Conservation (phyloP, 2,329 filamentous ascomycete genomes). For the Orbilia javanica region DNA sequence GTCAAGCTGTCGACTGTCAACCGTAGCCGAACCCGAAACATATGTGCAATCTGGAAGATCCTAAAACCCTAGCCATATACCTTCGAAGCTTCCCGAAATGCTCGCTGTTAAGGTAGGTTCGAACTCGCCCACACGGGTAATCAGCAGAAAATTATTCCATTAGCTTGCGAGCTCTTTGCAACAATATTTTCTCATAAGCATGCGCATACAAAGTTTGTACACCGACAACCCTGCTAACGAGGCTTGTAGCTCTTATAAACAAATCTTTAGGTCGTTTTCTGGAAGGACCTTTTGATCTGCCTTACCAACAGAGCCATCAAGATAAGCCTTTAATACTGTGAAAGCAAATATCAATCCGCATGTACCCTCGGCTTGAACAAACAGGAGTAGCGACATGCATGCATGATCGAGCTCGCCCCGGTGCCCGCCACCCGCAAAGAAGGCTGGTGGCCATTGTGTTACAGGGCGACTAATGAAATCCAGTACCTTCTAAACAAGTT, state of each 20-base stretch:
- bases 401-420: not conserved
- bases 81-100: conserved; percentile 47
- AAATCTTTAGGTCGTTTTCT: not conserved
- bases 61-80: not conserved
- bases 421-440: conserved; percentile 15
- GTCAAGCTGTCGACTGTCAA: not conserved
- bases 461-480: conserved; percentile 10
- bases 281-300: conserved; percentile 45
- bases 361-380: conserved; percentile 3
- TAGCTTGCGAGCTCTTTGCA: conserved; percentile 35
- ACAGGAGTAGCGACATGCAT: conserved; percentile 10
- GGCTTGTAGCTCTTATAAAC: not conserved
- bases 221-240: conserved; percentile 34
- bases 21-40: conserved; percentile 12
- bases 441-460: not conserved
- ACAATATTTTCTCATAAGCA: not conserved
- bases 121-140: conserved; percentile 5
- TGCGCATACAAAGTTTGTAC: not conserved
- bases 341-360: not conserved
- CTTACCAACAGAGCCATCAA: conserved; percentile 42
- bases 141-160: conserved; percentile 2
- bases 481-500: conserved; percentile 44
- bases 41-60: conserved; percentile 3
- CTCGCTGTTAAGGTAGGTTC: conserved; percentile 9
- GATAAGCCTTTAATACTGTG: conserved; percentile 7